These are phyloP conservation scores for Leccinum fuscescens DNA, from an alignment of 1,284 basidiomycete genomes.

Conservation along the genomic window DNA sequence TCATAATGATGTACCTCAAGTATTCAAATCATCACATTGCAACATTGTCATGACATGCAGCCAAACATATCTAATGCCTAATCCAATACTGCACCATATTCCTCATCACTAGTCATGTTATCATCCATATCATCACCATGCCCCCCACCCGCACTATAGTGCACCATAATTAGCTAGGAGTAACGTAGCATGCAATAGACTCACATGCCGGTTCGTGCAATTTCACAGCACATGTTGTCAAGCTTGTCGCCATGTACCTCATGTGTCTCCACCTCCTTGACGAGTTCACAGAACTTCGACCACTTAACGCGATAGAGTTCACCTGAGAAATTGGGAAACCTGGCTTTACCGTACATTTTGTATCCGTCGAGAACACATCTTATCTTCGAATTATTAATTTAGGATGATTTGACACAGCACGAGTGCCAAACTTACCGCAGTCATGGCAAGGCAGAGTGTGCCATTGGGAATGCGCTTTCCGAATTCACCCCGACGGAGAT, in stretches of 20 bases:
- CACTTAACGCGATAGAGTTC: neutral
- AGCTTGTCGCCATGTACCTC: neutral
- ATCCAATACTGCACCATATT: neutral
- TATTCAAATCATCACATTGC: too few species aligned
- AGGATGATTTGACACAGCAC: too few species aligned
- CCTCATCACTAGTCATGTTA: neutral
- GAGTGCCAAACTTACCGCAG: too few species aligned
- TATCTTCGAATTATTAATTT: neutral
- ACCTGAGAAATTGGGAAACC: neutral
- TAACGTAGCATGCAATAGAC: neutral
- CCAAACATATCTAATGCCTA: too few species aligned
- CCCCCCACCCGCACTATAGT: neutral
- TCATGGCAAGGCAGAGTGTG: too few species aligned
- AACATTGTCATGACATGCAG: too few species aligned
- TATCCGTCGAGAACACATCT: neutral
- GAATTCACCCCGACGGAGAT: neutral
- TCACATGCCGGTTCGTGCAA: neutral
- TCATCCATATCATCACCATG: neutral
- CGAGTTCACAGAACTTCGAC: neutral
- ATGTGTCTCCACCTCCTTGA: neutral
- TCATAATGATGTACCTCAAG: too few species aligned
- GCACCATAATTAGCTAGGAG: too few species aligned
- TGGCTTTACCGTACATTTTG: neutral
- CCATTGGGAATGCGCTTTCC: neutral
- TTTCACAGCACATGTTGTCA: neutral